Conservation (phyloP, 2,329 filamentous ascomycete species). For the Colletotrichum camelliae region DNA sequence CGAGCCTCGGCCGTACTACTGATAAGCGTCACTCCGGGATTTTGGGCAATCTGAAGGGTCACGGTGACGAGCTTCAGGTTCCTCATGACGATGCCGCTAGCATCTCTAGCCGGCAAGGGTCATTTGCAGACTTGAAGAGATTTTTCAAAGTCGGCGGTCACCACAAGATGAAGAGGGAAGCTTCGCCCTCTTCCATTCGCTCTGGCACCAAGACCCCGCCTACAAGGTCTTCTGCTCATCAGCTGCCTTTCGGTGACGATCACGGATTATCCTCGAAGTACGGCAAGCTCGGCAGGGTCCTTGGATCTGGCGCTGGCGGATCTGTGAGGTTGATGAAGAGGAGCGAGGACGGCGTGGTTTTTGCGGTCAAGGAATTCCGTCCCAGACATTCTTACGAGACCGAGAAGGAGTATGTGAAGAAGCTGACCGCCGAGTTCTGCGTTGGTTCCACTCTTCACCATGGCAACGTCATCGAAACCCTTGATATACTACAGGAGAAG, state of each 20-base stretch:
- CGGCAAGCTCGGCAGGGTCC: constrained; percentile 91
- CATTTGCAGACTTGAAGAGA: constrained; percentile 94
- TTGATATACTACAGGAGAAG: constrained; percentile 96
- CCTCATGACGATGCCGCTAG: constrained; percentile 50
- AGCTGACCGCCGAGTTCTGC: constrained; percentile 97
- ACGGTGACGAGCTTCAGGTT: constrained; percentile 49
- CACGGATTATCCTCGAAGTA: constrained; percentile 91
- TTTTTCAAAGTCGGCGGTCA: constrained; percentile 86
- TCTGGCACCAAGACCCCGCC: constrained; percentile 55
- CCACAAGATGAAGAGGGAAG: constrained; percentile 72
- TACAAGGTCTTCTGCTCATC: constrained; percentile 54
- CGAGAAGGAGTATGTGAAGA: constrained; percentile 96
- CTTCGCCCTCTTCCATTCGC: constrained; percentile 64
- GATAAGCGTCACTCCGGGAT: constrained; percentile 59
- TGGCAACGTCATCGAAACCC: constrained; percentile 96
- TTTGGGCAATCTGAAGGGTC: constrained; percentile 41
- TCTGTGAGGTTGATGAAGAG: constrained; percentile 95
- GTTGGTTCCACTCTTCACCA: constrained; percentile 97
- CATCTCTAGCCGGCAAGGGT: constrained; percentile 67
- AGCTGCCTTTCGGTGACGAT: constrained; percentile 91
- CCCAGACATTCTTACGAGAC: constrained; percentile 91
- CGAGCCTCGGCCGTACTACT: constrained; percentile 50
- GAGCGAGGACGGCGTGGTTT: constrained; percentile 89
- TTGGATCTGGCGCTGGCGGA: constrained; percentile 92
- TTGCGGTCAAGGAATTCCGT: constrained; percentile 97